Conservation (phyloP, 108 stramenopile species). For the Parietichytrium sp. region DNA sequence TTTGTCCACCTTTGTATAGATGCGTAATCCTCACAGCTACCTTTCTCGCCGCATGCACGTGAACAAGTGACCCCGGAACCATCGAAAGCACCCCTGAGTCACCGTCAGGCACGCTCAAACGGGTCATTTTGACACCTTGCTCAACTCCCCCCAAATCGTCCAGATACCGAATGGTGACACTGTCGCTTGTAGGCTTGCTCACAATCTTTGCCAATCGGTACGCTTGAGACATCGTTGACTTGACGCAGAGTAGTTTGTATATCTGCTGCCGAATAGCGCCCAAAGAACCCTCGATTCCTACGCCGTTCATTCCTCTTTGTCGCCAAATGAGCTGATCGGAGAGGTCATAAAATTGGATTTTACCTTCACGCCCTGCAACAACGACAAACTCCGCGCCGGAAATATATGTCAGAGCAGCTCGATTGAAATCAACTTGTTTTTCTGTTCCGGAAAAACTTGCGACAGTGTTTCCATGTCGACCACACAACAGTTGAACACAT, state of each 20-base stretch:
- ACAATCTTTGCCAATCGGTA: background rate
- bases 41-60: too few species aligned
- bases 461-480: background rate
- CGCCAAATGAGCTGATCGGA: slow-evolving; percentile 3
- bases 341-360: background rate
- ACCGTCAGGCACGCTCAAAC: background rate
- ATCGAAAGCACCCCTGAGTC: too few species aligned
- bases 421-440: too few species aligned
- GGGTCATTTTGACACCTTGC: background rate
- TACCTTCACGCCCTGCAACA: background rate
- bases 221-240: background rate
- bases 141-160: background rate
- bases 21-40: too few species aligned
- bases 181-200: background rate
- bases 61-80: too few species aligned
- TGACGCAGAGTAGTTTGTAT: background rate
- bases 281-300: too few species aligned
- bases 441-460: background rate
- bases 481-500: background rate
- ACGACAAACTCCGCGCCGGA: slow-evolving; percentile 2
- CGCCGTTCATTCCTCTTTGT: too few species aligned
- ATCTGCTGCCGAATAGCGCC: background rate
- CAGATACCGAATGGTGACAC: background rate
- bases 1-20: too few species aligned
- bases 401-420: background rate